phyloP scores from a whole-genome alignment of 331 rosid species.

The Malus hybrid region DNA sequence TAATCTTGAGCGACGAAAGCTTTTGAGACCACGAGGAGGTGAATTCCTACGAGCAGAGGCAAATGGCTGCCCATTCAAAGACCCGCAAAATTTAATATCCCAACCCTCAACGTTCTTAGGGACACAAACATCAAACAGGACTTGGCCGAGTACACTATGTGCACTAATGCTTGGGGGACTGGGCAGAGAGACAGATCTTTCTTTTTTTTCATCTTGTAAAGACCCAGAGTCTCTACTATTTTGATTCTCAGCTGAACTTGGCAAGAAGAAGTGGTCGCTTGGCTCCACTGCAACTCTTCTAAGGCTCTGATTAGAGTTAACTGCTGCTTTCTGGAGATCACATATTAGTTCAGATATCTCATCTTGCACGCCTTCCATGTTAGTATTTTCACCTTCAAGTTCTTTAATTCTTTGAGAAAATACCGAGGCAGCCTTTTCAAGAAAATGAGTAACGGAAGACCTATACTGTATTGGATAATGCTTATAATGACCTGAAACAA shows the following conservation, averaged over 20 bases:
- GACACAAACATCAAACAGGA: slow-evolving; percentile 79
- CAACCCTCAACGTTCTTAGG: slow-evolving; percentile 90
- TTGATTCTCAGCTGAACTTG: slow-evolving; percentile 58
- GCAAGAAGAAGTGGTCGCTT: slow-evolving; percentile 78
- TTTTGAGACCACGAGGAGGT: slow-evolving; percentile 42
- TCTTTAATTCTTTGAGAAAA: slow-evolving; percentile 40
- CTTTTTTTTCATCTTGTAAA: slow-evolving; percentile 55
- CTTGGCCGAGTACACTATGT: slow-evolving; percentile 74
- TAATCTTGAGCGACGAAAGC: slow-evolving; percentile 64
- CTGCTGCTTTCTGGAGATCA: slow-evolving; percentile 81
- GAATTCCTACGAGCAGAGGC: slow-evolving; percentile 55
- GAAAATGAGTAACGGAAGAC: slow-evolving; percentile 54
- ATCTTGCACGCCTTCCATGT: slow-evolving; percentile 46
- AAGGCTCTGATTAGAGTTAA: slow-evolving; percentile 67
- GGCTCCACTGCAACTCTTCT: slow-evolving; percentile 80
- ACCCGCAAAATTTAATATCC: slow-evolving; percentile 70
- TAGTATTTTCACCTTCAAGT: slow-evolving; percentile 48
- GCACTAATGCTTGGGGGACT: slow-evolving; percentile 68
- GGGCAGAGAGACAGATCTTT: slow-evolving; percentile 42
- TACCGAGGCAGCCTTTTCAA: slow-evolving; percentile 55
- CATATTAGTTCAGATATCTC: slow-evolving; percentile 76
- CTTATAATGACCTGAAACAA: slow-evolving; percentile 62
- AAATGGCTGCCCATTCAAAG: slow-evolving; percentile 55
- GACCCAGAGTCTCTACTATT: slow-evolving; percentile 33
- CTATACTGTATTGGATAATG: slow-evolving; percentile 68